phyloP scores from a whole-genome alignment of 164 flowering plant species.

The Piper longum region DNA sequence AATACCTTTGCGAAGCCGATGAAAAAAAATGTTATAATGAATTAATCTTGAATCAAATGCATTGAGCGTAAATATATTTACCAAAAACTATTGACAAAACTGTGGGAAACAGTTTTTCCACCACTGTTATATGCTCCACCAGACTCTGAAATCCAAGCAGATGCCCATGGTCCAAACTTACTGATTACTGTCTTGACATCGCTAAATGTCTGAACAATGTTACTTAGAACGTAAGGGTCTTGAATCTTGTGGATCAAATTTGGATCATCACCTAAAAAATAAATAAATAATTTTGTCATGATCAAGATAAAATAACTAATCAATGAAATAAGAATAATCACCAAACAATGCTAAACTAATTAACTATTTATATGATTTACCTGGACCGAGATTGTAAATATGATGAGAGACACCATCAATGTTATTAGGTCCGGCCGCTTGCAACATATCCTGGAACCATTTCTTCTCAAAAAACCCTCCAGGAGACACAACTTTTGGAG shows the following conservation, averaged over 20 bases:
- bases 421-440: constrained; percentile 27
- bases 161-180: constrained; percentile 31
- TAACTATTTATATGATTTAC: constrained; percentile 8
- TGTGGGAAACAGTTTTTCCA: constrained; percentile 30
- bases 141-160: constrained; percentile 61
- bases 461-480: constrained; percentile 46
- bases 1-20: constrained; percentile 30
- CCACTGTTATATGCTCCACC: constrained; percentile 78
- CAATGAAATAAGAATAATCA: too few species aligned
- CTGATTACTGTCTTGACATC: constrained; percentile 13
- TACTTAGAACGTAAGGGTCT: constrained; percentile 32
- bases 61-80: constrained; percentile 1
- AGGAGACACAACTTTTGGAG: constrained; percentile 40
- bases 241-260: constrained; percentile 27
- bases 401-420: constrained; percentile 54
- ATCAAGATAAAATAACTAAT: too few species aligned
- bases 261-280: constrained; percentile 40
- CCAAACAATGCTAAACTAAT: background rate
- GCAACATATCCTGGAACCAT: constrained; percentile 41
- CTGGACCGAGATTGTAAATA: constrained; percentile 61
- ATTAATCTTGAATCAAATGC: background rate
- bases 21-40: background rate
- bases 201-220: constrained; percentile 25
- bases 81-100: constrained; percentile 60
- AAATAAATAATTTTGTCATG: too few species aligned